Evolutionary conservation across 352 stramenopile species (phyloP).

Genomic region (Pythium vanterpoolii): DNA sequence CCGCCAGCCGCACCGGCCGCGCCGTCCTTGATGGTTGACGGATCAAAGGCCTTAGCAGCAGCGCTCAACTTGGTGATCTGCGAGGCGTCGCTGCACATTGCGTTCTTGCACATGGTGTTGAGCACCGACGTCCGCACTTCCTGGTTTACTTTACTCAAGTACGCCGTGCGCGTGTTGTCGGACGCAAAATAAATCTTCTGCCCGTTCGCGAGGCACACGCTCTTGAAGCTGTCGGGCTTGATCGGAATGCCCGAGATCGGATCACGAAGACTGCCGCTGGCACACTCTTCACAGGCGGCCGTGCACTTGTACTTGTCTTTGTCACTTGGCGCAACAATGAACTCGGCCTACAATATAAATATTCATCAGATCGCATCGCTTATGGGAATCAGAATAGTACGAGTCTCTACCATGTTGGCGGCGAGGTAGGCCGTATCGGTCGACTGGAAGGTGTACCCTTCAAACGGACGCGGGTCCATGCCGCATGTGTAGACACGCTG

Average conservation of each 20-base stretch:
- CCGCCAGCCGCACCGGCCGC: neutral
- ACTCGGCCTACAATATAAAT: conserved; percentile 32
- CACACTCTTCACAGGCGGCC: conserved; percentile 48
- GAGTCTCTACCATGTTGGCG: conserved; percentile 63
- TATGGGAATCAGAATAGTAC: conserved; percentile 6
- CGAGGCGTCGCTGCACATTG: conserved; percentile 53
- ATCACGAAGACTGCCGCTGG: conserved; percentile 39
- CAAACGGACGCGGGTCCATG: conserved; percentile 53
- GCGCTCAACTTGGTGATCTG: conserved; percentile 55
- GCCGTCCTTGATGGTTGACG: conserved; percentile 13
- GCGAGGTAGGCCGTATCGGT: conserved; percentile 73
- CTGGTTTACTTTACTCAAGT: conserved; percentile 56
- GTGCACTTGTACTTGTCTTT: conserved; percentile 82
- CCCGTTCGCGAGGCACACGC: conserved; percentile 65
- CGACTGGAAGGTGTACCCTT: conserved; percentile 45
- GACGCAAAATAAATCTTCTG: conserved; percentile 88
- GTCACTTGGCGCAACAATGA: conserved; percentile 44
- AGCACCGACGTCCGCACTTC: conserved; percentile 47
- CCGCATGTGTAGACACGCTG: conserved; percentile 80
- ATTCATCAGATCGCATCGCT: conserved; percentile 9
- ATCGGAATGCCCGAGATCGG: conserved; percentile 58
- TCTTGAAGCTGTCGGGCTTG: conserved; percentile 58
- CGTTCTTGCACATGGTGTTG: conserved; percentile 47
- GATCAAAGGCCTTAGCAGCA: conserved; percentile 38
- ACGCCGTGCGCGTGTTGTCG: conserved; percentile 57